Conservation (phyloP, 2,329 filamentous ascomycete species). For the Dactylellina haptotyla region DNA sequence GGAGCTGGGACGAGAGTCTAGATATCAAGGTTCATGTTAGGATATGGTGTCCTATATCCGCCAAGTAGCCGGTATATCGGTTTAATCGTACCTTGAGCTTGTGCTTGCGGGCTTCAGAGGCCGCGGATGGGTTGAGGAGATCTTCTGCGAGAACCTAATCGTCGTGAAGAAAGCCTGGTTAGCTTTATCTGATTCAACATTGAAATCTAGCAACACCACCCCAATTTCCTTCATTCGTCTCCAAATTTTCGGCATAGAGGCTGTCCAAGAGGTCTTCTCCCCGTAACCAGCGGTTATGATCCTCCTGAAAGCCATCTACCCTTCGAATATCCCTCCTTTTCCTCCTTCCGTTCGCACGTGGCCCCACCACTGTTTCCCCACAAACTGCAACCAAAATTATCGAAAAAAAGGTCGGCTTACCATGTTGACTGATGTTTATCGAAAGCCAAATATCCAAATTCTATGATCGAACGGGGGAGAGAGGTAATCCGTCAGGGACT, state of each 20-base stretch:
- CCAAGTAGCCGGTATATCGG: constrained; percentile 17
- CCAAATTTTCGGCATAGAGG: constrained; percentile 5
- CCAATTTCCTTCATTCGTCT: not conserved
- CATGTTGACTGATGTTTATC: constrained; percentile 40
- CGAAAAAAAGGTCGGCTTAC: constrained; percentile 41
- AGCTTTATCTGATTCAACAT: constrained; percentile 12
- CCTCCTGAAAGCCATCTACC: not conserved
- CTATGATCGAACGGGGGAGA: constrained; percentile 12
- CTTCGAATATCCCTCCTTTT: constrained; percentile 15
- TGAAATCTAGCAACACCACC: constrained; percentile 9
- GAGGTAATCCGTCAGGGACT: constrained; percentile 27
- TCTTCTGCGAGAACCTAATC: constrained; percentile 98
- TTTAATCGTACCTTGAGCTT: constrained; percentile 91
- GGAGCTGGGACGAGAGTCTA: constrained; percentile 93
- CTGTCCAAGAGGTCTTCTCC: not conserved
- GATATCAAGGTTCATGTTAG: constrained; percentile 37
- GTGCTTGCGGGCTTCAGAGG: constrained; percentile 99
- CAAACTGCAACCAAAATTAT: constrained; percentile 32
- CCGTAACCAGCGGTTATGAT: not conserved
- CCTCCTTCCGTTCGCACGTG: constrained; percentile 15
- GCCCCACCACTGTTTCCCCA: constrained; percentile 21
- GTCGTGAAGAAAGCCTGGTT: constrained; percentile 54
- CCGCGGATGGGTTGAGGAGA: constrained; percentile 98
- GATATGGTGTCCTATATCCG: constrained; percentile 26
- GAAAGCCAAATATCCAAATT: constrained; percentile 20